Percentiles rank a stretch among this genome's conserved stretches.
phyloP scores from a whole-genome alignment of 164 flowering plant species.

The Tetracentron sinense region DNA sequence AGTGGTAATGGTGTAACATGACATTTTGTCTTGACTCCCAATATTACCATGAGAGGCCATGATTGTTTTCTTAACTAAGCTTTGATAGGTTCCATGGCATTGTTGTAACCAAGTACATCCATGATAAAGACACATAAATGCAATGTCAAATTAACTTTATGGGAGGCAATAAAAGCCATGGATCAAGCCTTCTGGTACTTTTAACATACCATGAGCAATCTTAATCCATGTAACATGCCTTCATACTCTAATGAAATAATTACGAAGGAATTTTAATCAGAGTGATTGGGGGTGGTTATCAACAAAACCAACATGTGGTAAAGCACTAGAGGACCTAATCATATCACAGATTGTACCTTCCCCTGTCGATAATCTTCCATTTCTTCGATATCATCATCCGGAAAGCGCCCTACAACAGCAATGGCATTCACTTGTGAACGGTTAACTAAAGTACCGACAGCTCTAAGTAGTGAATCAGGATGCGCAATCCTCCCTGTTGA shows the following conservation, averaged over 20 bases:
- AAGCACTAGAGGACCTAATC: neutral
- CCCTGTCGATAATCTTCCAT: conserved; percentile 73
- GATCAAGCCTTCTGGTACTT: neutral
- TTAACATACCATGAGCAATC: neutral
- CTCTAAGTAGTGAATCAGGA: conserved; percentile 71
- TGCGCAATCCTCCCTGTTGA: conserved; percentile 79
- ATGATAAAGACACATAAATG: neutral
- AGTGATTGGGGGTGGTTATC: neutral
- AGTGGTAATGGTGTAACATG: neutral
- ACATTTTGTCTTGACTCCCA: neutral
- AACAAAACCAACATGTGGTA: neutral
- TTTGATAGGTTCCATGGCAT: neutral
- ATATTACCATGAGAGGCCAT: neutral
- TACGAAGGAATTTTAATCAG: too few relatives aligned
- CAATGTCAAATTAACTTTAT: neutral
- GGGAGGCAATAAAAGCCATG: neutral
- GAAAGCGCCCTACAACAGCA: conserved; percentile 89
- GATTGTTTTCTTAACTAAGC: neutral
- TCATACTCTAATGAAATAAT: too few relatives aligned
- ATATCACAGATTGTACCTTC: conserved; percentile 33
- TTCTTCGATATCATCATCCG: conserved; percentile 71
- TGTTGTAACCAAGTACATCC: neutral
- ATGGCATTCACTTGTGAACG: conserved; percentile 58
- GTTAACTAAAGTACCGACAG: conserved; percentile 47
- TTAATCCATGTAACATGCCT: too few relatives aligned